These are phyloP conservation scores for Geotrichum bryndzae DNA, from an alignment of 1,139 yeast genomes.

Conservation along the genomic window DNA sequence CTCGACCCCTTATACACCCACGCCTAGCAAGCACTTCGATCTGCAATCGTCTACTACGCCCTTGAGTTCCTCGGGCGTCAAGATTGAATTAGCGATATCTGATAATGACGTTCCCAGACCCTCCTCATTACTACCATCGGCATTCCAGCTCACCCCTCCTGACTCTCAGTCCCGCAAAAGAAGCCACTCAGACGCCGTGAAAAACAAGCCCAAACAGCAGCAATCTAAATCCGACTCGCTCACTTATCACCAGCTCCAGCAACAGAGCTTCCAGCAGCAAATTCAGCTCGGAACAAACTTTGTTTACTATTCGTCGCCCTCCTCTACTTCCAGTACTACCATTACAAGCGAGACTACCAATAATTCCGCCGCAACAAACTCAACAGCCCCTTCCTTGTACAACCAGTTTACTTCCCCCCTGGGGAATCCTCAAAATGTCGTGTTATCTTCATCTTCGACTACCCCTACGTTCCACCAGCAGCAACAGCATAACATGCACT, in stretches of 20 bases:
- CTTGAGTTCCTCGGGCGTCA: neutral
- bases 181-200: slow-evolving; percentile 11
- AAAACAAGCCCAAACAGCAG: slow-evolving; percentile 1
- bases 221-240: neutral
- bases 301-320: slow-evolving; percentile 12
- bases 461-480: slow-evolving; percentile 5
- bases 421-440: neutral
- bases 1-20: slow-evolving; percentile 11
- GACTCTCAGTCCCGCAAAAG: slow-evolving; percentile 22
- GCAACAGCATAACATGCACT: neutral
- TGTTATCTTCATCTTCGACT: neutral
- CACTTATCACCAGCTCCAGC: slow-evolving; percentile 12
- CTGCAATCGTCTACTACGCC: neutral
- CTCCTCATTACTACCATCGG: slow-evolving; percentile 24
- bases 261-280: slow-evolving; percentile 14
- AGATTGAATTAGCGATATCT: neutral
- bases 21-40: slow-evolving; percentile 2
- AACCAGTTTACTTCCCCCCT: neutral
- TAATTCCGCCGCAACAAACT: neutral
- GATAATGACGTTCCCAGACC: neutral
- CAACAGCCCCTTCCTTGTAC: neutral
- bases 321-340: neutral
- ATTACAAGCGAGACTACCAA: neutral
- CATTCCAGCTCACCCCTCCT: slow-evolving; percentile 30
- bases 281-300: slow-evolving; percentile 12